Base-by-base conservation (phyloP, 345 rosid species). In the Eucalyptus guilfoylei region DNA sequence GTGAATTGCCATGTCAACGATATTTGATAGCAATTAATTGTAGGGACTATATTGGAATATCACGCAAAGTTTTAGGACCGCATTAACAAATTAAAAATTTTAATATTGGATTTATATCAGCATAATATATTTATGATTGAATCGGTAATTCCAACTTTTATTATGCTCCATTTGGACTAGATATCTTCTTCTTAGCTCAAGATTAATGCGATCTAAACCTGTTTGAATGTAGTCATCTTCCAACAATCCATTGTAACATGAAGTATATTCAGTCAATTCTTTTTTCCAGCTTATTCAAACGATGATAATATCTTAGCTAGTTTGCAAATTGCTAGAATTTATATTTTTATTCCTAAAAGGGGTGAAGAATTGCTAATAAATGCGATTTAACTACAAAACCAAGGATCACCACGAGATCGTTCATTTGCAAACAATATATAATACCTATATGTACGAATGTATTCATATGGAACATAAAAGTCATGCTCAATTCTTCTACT, bases 81-180 rank as follows among this genome's bases (percentile, higher is more conserved):
- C 8, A 60, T 60, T 24, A 3, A 26, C 62, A 58, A 58, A 58
- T 58, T 60, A 3, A 58, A 58, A 26, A 58, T 1, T 2, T 11
- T 60, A 60, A 1, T 5, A 58, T 1, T 26, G 1, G 13, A 60
- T 60, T 60, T 7, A 60, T 60, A 60, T 60, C 0, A 1, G 0
- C 11, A 28, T 28, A 28, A 60, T 60, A 60, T 26, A 1, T 26
- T 60, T 60, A 60, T 60, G 8, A 60, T 2, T 60, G 1, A 3
- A 60, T 60, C 1, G 32, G 2, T 60, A 28, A 28, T 54, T 2
- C 15, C 15, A 60, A 60, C 28, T 26, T 28, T 26, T 28, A 54
- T 54, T 54, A 28, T 28, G 67, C 32, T 60, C 67, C 32, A 60
- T 60, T 60, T 11, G 67, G 67, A 60, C 15, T 3, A 1, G 15